Conservation (phyloP, 2,329 filamentous ascomycete genomes). For the Diaporthe longicolla region DNA sequence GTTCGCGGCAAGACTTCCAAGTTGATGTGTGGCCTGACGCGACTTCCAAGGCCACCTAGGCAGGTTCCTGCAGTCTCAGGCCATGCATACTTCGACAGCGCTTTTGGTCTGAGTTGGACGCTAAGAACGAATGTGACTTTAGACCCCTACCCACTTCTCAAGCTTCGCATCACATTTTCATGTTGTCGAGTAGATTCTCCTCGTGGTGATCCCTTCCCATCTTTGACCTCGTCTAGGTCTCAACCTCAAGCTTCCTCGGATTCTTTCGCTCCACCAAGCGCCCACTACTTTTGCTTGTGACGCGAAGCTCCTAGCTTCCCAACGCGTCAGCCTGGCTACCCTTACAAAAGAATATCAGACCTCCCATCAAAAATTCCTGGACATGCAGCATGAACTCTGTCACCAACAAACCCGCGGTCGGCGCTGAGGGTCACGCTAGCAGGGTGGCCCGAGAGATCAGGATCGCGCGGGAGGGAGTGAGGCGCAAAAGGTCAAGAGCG, state of each 20-base stretch:
- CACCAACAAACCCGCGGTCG: background rate
- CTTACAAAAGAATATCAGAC: background rate
- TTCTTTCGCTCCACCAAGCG: too few species aligned
- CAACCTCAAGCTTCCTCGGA: fast-evolving
- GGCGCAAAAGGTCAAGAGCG: background rate
- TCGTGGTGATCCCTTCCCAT: background rate
- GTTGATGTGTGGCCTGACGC: background rate
- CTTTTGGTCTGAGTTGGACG: background rate
- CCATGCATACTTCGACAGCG: too few species aligned
- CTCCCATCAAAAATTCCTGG: background rate
- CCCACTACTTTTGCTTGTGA: too few species aligned
- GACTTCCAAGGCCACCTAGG: too few species aligned
- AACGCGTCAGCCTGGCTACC: background rate
- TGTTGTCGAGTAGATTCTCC: too few species aligned
- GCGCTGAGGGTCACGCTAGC: background rate
- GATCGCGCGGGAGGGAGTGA: background rate
- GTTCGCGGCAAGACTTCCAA: background rate
- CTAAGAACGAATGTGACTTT: background rate
- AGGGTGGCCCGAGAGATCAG: background rate
- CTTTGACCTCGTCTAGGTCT: background rate
- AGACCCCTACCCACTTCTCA: background rate
- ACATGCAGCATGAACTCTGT: background rate
- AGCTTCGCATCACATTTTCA: too few species aligned
- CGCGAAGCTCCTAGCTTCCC: background rate
- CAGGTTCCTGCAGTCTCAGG: background rate